phyloP scores from a whole-genome alignment of 345 rosid species.

The Aquilaria sinensis region DNA sequence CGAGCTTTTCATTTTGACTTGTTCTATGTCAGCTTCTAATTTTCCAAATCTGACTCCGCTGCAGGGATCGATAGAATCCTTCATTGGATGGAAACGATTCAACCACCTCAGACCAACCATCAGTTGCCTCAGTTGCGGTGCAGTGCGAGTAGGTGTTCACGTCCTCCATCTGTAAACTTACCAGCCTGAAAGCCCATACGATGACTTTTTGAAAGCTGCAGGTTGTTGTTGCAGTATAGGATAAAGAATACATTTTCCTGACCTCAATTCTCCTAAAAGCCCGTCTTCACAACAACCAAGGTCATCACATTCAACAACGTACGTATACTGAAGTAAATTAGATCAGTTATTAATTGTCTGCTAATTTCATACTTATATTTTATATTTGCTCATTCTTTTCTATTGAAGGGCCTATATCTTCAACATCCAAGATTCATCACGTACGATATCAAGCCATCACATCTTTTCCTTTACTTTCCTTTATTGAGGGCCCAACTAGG shows the following conservation, averaged over 20 bases:
- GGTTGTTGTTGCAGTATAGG: slow-evolving; percentile 35
- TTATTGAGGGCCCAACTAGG: too few species aligned
- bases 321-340: too few species aligned
- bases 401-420: too few species aligned
- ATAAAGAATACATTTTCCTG: background rate
- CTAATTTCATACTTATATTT: too few species aligned
- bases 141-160: slow-evolving; percentile 27
- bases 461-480: too few species aligned
- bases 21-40: background rate
- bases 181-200: slow-evolving; percentile 63
- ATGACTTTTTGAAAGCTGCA: slow-evolving; percentile 75
- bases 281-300: background rate
- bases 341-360: too few species aligned
- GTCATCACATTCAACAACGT: too few species aligned
- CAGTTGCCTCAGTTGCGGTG: slow-evolving; percentile 13
- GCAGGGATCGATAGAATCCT: slow-evolving; percentile 50
- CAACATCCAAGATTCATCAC: too few species aligned
- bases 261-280: background rate
- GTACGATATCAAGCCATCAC: too few species aligned
- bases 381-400: too few species aligned
- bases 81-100: slow-evolving; percentile 27
- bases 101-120: slow-evolving; percentile 17
- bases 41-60: slow-evolving; percentile 6
- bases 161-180: slow-evolving; percentile 34
- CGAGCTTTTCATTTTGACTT: background rate